Evolutionary conservation across 2,329 filamentous ascomycete species (phyloP).

Genomic region (Hymenoscyphus repandus): DNA sequence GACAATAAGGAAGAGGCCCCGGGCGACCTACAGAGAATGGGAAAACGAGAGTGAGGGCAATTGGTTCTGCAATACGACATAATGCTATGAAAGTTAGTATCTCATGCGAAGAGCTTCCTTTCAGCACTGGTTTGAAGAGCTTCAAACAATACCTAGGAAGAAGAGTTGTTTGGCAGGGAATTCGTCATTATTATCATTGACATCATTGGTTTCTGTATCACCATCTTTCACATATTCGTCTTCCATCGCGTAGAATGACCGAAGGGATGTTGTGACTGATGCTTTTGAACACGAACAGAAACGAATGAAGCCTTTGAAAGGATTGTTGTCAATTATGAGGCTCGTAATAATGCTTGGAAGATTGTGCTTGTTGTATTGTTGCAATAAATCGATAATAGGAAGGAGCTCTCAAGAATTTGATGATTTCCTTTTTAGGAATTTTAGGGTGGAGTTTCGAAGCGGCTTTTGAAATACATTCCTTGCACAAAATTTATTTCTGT

Average conservation of each 20-base stretch:
- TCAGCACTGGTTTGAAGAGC: background rate
- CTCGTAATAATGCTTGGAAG: no score
- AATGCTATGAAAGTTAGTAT: background rate
- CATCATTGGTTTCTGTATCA: background rate
- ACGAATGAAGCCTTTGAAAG: no score
- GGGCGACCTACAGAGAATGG: background rate
- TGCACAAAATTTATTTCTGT: no score
- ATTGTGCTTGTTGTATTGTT: no score
- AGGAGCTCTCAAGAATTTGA: no score
- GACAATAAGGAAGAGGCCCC: background rate
- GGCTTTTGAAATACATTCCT: no score
- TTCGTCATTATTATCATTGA: background rate
- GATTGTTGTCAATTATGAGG: no score
- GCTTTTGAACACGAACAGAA: background rate
- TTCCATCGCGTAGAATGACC: background rate
- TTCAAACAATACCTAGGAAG: background rate
- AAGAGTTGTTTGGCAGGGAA: slow-evolving; percentile 1
- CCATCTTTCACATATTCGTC: background rate
- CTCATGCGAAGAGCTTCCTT: background rate
- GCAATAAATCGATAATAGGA: no score
- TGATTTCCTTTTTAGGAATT: no score
- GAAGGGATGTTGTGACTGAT: background rate
- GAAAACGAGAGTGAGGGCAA: background rate
- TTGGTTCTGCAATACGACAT: slow-evolving; percentile 4
- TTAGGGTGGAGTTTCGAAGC: no score